Conservation (phyloP, 768 basidiomycete genomes). For the Amanita thiersii region DNA sequence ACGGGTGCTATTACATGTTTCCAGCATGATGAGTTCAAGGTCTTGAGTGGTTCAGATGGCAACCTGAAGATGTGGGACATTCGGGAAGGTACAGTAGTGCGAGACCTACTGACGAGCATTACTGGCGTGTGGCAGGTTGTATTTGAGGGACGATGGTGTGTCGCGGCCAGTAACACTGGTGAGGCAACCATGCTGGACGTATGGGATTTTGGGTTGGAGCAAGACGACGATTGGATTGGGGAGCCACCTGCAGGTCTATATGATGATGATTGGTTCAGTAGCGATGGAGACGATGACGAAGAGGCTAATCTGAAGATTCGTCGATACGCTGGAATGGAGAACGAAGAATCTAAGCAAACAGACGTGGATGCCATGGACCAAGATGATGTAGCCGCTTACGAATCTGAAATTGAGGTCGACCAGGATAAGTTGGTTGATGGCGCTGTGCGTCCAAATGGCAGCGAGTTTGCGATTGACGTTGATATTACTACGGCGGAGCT, state of each 20-base stretch:
- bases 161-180: slow-evolving; percentile 84
- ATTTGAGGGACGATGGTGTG: slow-evolving; percentile 90
- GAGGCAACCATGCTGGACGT: slow-evolving; percentile 78
- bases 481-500: too few species aligned
- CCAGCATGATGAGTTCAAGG: slow-evolving; percentile 97
- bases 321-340: slow-evolving; percentile 18
- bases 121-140: slow-evolving; percentile 98
- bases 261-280: slow-evolving; percentile 57
- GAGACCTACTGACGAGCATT: slow-evolving; percentile 86
- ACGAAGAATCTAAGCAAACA: slow-evolving; percentile 39
- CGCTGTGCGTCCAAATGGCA: too few species aligned
- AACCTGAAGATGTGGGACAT: slow-evolving; percentile 98
- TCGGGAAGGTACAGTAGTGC: slow-evolving; percentile 73
- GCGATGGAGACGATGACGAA: slow-evolving; percentile 42
- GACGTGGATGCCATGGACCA: slow-evolving; percentile 74
- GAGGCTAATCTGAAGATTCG: slow-evolving; percentile 19
- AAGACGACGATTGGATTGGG: slow-evolving; percentile 76
- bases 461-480: too few species aligned
- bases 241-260: slow-evolving; percentile 71
- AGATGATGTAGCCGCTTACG: slow-evolving; percentile 36
- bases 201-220: slow-evolving; percentile 80
- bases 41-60: slow-evolving; percentile 91
- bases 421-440: slow-evolving; percentile 16
- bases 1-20: slow-evolving; percentile 99
- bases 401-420: slow-evolving; percentile 27